phyloP scores from a whole-genome alignment of 495 filamentous ascomycete species.

The Penicillium samsonianum region DNA sequence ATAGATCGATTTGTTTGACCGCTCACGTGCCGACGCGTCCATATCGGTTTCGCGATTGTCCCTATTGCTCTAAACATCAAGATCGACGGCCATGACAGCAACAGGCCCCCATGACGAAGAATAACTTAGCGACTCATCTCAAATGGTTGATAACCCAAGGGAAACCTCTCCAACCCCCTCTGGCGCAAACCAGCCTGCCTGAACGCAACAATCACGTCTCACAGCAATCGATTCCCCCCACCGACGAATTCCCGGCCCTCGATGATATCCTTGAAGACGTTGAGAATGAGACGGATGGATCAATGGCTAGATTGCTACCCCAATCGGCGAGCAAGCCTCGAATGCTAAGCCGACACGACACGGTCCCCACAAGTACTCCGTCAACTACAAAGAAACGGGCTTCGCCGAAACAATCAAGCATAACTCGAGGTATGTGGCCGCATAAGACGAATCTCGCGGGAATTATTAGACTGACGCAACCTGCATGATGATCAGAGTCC shows the following conservation, averaged over 20 bases:
- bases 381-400: constrained; percentile 34
- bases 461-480: background rate
- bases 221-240: constrained; percentile 22
- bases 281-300: constrained; percentile 32
- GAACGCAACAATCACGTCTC: constrained; percentile 20
- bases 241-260: constrained; percentile 22
- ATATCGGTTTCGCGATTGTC: constrained; percentile 23
- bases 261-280: constrained; percentile 30
- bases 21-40: constrained; percentile 37
- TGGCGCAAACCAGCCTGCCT: constrained; percentile 30
- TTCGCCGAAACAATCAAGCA: constrained; percentile 14
- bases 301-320: constrained; percentile 60
- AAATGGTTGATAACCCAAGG: constrained; percentile 53
- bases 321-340: constrained; percentile 54
- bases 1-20: constrained; percentile 22
- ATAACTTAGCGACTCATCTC: constrained; percentile 51
- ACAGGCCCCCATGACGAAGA: constrained; percentile 52
- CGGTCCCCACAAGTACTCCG: constrained; percentile 17
- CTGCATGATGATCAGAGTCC: constrained; percentile 7
- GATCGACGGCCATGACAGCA: constrained; percentile 33
- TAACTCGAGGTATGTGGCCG: constrained; percentile 25
- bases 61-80: constrained; percentile 13
- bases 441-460: background rate
- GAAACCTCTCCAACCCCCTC: constrained; percentile 36
- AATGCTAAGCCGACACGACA: constrained; percentile 41